Conservation (phyloP, 257 asterid genomes). For the Fraxinus anomala region DNA sequence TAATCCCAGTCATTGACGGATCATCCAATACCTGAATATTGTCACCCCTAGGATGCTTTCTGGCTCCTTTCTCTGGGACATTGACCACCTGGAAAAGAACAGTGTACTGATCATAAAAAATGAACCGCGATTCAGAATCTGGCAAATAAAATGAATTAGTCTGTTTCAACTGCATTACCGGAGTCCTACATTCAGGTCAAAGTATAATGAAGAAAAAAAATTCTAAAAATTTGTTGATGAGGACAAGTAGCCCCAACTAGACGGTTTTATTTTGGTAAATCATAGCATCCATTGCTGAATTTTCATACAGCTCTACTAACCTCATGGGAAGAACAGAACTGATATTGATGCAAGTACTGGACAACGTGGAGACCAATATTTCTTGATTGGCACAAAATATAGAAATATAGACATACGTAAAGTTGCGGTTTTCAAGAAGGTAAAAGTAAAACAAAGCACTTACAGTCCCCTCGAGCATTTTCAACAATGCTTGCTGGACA, state of each 20-base stretch:
- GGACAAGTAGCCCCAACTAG: background rate
- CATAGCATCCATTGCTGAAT: background rate
- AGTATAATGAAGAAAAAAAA: background rate
- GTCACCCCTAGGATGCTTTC: conserved; percentile 99
- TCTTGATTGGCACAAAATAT: background rate
- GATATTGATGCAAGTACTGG: background rate
- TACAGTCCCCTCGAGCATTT: conserved; percentile 99
- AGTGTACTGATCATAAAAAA: conserved; percentile 24
- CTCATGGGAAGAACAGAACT: background rate
- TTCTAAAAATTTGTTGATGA: background rate
- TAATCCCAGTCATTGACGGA: background rate
- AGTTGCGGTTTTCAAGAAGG: background rate
- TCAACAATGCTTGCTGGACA: conserved; percentile 94
- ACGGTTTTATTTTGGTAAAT: background rate
- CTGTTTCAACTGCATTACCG: background rate
- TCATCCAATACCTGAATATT: conserved; percentile 73
- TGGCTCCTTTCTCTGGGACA: conserved; percentile 98
- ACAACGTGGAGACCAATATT: background rate
- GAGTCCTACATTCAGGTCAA: background rate
- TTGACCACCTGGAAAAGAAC: conserved; percentile 73
- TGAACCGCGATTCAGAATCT: conserved; percentile 1
- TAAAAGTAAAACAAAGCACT: conserved; percentile 36
- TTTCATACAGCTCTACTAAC: background rate
- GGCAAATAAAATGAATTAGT: background rate
- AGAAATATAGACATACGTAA: background rate